These are phyloP conservation scores for Blumeria hordei DNA, from an alignment of 2,329 filamentous ascomycete species.

Conservation along the genomic window DNA sequence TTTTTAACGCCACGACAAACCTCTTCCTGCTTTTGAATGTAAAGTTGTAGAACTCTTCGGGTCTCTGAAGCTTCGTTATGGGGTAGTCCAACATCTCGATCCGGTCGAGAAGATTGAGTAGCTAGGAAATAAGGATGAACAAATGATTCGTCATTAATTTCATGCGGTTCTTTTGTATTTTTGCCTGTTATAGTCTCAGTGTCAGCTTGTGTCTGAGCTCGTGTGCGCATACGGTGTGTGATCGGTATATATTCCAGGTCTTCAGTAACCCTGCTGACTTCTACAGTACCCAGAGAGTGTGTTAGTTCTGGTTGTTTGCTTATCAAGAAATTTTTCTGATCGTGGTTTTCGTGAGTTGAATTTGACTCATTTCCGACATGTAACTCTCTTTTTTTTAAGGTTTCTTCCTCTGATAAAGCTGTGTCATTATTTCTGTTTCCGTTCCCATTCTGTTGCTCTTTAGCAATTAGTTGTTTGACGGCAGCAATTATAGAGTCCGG, in stretches of 20 bases:
- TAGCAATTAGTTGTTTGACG: conserved; percentile 1
- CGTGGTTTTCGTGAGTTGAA: neutral
- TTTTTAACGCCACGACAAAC: conserved; percentile 45
- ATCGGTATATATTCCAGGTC: conserved; percentile 19
- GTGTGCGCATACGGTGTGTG: conserved; percentile 28
- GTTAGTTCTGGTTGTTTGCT: neutral
- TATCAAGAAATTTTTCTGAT: neutral
- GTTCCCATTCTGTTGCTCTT: neutral
- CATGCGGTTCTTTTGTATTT: conserved; percentile 18
- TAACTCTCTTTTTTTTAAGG: neutral
- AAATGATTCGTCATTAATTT: conserved; percentile 24
- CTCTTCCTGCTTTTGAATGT: conserved; percentile 71
- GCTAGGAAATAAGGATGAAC: conserved; percentile 55
- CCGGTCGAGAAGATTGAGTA: conserved; percentile 33
- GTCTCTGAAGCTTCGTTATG: conserved; percentile 55
- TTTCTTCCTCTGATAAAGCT: neutral
- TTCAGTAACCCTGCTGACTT: neutral
- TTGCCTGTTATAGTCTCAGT: conserved; percentile 15
- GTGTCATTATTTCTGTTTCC: neutral
- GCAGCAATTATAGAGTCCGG: conserved; percentile 1
- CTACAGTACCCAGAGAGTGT: neutral
- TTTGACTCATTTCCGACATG: no score
- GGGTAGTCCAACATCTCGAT: conserved; percentile 49
- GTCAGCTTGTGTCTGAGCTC: conserved; percentile 24
- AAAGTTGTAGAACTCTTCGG: conserved; percentile 46